Conservation (phyloP, 2,329 filamentous ascomycete species). For the Bipolaris victoriae region DNA sequence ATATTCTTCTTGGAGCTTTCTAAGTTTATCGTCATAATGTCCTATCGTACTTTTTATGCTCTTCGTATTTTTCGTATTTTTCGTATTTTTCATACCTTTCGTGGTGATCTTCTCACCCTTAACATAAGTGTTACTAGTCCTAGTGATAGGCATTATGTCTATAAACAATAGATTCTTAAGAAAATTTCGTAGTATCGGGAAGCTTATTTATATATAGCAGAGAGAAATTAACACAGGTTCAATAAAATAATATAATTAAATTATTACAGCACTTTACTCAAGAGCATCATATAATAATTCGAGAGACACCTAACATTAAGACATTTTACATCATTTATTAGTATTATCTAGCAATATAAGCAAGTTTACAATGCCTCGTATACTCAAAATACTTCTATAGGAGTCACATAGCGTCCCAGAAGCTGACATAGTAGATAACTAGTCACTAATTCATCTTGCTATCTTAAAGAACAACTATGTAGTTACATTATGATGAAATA, state of each 20-base stretch:
- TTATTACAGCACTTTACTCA: too few species aligned
- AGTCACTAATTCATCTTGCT: neutral
- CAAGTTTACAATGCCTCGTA: neutral
- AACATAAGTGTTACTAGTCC: too few species aligned
- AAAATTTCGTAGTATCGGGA: too few species aligned
- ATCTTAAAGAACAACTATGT: neutral
- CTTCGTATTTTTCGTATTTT: neutral
- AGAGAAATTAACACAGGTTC: neutral
- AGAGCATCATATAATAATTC: neutral
- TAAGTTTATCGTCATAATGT: neutral
- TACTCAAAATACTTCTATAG: neutral
- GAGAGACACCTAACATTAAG: neutral
- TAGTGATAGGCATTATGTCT: too few species aligned
- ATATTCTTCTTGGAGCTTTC: slow-evolving; percentile 11
- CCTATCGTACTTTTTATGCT: neutral
- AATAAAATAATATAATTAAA: too few species aligned
- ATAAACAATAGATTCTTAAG: too few species aligned
- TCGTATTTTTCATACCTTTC: too few species aligned
- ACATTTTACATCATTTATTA: neutral
- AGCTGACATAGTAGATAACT: neutral
- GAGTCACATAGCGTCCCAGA: neutral
- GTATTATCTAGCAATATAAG: neutral
- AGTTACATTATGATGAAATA: too few species aligned
- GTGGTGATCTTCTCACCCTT: too few species aligned
- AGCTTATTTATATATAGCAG: neutral